Percentiles rank a stretch among this genome's conserved stretches.
phyloP scores from a whole-genome alignment of 805 yeast species.

The Ogataea populi-albae region DNA sequence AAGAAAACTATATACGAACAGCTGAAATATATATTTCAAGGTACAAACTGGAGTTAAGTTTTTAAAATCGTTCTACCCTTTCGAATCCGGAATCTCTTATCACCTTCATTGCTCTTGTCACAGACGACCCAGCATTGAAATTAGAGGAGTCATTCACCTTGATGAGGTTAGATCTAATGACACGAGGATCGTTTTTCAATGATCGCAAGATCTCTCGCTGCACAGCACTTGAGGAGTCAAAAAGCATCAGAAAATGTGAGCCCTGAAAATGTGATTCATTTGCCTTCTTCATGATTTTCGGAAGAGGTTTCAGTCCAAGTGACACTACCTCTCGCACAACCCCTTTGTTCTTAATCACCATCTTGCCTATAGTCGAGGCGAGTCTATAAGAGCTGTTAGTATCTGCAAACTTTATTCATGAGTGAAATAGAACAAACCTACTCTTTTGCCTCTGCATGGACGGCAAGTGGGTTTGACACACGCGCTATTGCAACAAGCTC shows the following conservation, averaged over 20 bases:
- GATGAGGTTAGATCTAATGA: slow-evolving; percentile 72
- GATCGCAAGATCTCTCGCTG: slow-evolving; percentile 83
- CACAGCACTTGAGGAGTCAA: slow-evolving; percentile 82
- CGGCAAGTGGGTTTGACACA: slow-evolving; percentile 54
- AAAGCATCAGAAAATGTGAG: slow-evolving; percentile 78
- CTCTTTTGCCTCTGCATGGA: slow-evolving; percentile 62
- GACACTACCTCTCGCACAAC: slow-evolving; percentile 82
- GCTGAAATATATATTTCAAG: no score
- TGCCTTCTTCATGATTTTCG: slow-evolving; percentile 77
- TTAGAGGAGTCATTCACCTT: slow-evolving; percentile 54
- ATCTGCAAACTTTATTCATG: not conserved
- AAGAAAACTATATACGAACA: no score
- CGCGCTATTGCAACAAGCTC: slow-evolving; percentile 90
- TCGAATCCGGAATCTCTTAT: slow-evolving; percentile 21
- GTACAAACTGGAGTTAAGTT: no score
- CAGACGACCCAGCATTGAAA: slow-evolving; percentile 56
- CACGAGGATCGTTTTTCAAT: slow-evolving; percentile 84
- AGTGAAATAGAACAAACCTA: slow-evolving; percentile 17
- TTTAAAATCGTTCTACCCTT: slow-evolving; percentile 10
- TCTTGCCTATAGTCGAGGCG: slow-evolving; percentile 66
- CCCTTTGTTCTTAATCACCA: slow-evolving; percentile 86
- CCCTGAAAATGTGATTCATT: slow-evolving; percentile 92
- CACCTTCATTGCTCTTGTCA: slow-evolving; percentile 41
- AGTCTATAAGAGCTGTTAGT: slow-evolving; percentile 14
- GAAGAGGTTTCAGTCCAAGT: slow-evolving; percentile 74